Evolutionary conservation across 345 rosid species (phyloP).

Genomic region (Rhizophora apiculata): DNA sequence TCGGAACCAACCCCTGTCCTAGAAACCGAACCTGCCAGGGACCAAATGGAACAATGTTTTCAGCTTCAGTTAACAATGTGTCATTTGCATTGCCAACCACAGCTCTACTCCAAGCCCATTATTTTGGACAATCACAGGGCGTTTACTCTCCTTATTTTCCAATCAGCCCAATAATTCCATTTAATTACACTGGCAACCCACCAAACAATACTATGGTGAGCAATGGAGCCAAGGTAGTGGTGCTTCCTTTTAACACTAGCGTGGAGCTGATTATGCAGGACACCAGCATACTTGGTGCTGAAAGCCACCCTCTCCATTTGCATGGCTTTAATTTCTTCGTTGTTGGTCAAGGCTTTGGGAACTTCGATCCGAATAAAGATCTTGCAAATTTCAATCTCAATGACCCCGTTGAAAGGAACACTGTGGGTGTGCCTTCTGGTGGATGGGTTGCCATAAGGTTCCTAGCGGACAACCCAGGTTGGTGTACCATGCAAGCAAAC

Average conservation of each 20-base stretch:
- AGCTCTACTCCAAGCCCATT: slow-evolving; percentile 13
- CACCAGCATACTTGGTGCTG: slow-evolving; percentile 11
- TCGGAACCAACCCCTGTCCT: slow-evolving; percentile 12
- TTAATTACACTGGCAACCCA: slow-evolving; percentile 14
- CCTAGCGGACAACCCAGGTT: slow-evolving; percentile 21
- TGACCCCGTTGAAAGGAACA: slow-evolving; percentile 18
- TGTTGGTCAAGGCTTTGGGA: slow-evolving; percentile 20
- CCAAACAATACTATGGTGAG: slow-evolving; percentile 19
- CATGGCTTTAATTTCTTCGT: slow-evolving; percentile 18
- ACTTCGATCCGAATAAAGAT: slow-evolving; percentile 10
- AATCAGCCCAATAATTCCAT: neutral
- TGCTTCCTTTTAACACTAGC: slow-evolving; percentile 15
- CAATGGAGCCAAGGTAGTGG: slow-evolving; percentile 12
- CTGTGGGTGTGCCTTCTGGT: slow-evolving; percentile 18
- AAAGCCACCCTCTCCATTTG: slow-evolving; percentile 19
- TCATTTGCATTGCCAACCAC: slow-evolving; percentile 14
- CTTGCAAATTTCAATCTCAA: slow-evolving; percentile 12
- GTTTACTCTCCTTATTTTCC: slow-evolving; percentile 12
- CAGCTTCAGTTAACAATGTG: slow-evolving; percentile 15
- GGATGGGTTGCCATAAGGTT: slow-evolving; percentile 20
- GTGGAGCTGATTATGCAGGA: slow-evolving; percentile 20
- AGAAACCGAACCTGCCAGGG: slow-evolving; percentile 12
- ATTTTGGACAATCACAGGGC: slow-evolving; percentile 9
- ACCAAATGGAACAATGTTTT: slow-evolving; percentile 16
- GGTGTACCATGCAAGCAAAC: slow-evolving; percentile 3